phyloP scores from a whole-genome alignment of 176 grass and related monocot species.

The Zea luxurians region DNA sequence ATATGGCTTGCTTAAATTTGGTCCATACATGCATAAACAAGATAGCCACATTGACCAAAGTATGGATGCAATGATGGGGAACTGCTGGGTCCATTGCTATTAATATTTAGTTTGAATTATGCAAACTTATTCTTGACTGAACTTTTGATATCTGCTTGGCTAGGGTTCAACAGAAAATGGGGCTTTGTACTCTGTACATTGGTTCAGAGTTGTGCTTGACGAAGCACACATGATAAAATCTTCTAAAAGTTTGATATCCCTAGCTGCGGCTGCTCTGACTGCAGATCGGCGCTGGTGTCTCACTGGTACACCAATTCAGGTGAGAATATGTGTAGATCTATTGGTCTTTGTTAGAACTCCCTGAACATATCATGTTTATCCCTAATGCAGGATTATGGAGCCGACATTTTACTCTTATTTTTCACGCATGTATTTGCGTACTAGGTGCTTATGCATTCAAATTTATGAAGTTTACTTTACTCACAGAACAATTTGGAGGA shows the following conservation, averaged over 20 bases:
- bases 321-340: constrained; percentile 36
- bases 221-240: constrained; percentile 96
- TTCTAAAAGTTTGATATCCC: constrained; percentile 81
- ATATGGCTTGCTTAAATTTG: constrained; percentile 15
- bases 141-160: constrained; percentile 22
- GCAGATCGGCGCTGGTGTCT: constrained; percentile 97
- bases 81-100: background rate
- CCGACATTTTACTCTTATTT: constrained; percentile 22
- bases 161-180: constrained; percentile 71
- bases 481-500: constrained; percentile 93
- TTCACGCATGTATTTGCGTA: constrained; percentile 25
- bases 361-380: constrained; percentile 18
- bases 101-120: constrained; percentile 26
- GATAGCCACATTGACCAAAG: background rate
- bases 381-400: constrained; percentile 10
- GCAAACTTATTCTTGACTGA: constrained; percentile 31
- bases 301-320: constrained; percentile 97
- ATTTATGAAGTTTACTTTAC: constrained; percentile 34
- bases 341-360: background rate
- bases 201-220: constrained; percentile 94
- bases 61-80: background rate
- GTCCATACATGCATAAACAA: constrained; percentile 6
- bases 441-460: constrained; percentile 27
- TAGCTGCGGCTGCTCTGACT: constrained; percentile 66
- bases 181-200: constrained; percentile 68